Percentiles rank a stretch among this genome's conserved stretches.
phyloP scores from a whole-genome alignment of 768 basidiomycete species.

The Naematelia aurantialba region DNA sequence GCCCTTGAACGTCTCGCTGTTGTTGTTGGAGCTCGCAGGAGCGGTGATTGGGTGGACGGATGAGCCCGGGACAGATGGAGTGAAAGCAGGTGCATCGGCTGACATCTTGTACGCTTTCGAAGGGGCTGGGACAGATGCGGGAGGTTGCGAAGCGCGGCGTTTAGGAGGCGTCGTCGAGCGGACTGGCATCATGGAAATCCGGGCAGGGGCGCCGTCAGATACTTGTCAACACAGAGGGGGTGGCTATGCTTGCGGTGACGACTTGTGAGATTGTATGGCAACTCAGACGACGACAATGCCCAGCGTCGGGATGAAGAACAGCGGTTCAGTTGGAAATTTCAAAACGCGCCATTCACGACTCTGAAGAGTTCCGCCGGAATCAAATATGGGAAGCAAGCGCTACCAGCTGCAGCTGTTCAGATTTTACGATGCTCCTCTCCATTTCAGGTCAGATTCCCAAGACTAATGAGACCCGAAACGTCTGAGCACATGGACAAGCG shows the following conservation, averaged over 20 bases:
- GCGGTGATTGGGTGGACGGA: background rate
- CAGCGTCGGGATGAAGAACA: background rate
- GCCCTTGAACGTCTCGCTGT: background rate
- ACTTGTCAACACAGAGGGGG: no score
- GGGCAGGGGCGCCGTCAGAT: no score
- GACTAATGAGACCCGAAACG: no score
- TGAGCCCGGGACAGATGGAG: slow-evolving; percentile 19
- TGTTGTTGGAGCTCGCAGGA: background rate
- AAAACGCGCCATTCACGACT: background rate
- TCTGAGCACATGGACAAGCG: no score
- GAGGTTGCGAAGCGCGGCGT: slow-evolving; percentile 18
- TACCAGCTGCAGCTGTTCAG: no score
- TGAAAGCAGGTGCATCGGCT: slow-evolving; percentile 38
- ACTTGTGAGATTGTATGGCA: background rate
- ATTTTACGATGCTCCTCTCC: no score
- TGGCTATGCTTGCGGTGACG: background rate
- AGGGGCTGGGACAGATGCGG: slow-evolving; percentile 6
- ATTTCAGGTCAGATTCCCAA: no score
- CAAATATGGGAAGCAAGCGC: background rate
- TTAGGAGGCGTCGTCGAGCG: slow-evolving; percentile 29
- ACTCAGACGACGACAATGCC: background rate
- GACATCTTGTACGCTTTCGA: slow-evolving; percentile 42
- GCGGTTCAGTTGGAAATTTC: slow-evolving; percentile 12
- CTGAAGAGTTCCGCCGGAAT: background rate
- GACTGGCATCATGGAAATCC: background rate